Percentiles rank a stretch among this genome's conserved stretches.
Conservation (phyloP, 805 yeast genomes). For the Suhomyces xylopsoci region DNA sequence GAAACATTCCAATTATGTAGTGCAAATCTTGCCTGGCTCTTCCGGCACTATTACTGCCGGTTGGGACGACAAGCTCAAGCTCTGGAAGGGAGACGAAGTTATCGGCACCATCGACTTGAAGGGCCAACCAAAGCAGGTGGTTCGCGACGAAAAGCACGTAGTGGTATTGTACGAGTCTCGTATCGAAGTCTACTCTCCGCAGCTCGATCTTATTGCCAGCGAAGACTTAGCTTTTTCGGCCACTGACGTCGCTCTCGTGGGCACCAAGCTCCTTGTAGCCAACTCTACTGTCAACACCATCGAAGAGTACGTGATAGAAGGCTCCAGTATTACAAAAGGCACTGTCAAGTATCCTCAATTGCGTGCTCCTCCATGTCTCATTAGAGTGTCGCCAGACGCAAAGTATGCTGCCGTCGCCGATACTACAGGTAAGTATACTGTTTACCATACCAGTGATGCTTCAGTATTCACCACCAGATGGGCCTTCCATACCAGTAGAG, state of each 20-base stretch:
- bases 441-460: slow-evolving; percentile 56
- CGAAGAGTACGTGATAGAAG: slow-evolving; percentile 22
- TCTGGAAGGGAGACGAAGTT: slow-evolving; percentile 24
- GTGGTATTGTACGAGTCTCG: slow-evolving; percentile 31
- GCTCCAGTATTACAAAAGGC: slow-evolving; percentile 23
- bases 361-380: slow-evolving; percentile 60
- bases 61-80: slow-evolving; percentile 81
- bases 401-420: slow-evolving; percentile 81
- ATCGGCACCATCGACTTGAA: slow-evolving; percentile 12
- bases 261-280: slow-evolving; percentile 27
- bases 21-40: slow-evolving; percentile 39
- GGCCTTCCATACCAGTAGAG: slow-evolving; percentile 90
- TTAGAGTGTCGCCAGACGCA: slow-evolving; percentile 70
- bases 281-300: slow-evolving; percentile 28
- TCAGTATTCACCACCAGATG: slow-evolving; percentile 78
- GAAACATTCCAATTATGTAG: slow-evolving; percentile 66
- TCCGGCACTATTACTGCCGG: slow-evolving; percentile 52
- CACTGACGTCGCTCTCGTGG: slow-evolving; percentile 23
- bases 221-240: slow-evolving; percentile 19
- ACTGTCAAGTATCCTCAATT: slow-evolving; percentile 41
- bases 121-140: slow-evolving; percentile 37
- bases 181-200: slow-evolving; percentile 21
- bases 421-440: slow-evolving; percentile 76
- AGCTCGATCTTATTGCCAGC: slow-evolving; percentile 12
- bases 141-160: slow-evolving; percentile 24